A percentile compares a stretch with the other conserved stretches of the same genome.
Evolutionary conservation across 768 basidiomycete genomes (phyloP).

Genomic region (Amanita pallidorosea): DNA sequence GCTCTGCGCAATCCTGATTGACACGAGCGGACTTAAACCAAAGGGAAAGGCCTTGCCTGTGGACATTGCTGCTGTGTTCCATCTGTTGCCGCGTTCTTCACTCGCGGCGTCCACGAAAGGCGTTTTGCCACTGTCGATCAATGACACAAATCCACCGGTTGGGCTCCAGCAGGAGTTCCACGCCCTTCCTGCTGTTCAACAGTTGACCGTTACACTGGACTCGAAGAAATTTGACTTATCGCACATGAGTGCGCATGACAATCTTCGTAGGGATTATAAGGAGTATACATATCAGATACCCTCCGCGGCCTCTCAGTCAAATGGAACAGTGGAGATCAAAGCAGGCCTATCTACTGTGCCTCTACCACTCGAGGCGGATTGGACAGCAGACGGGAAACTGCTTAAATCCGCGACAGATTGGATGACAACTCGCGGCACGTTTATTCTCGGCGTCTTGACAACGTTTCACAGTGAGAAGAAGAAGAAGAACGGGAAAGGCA

Average conservation of each 20-base stretch:
- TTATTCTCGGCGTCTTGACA: constrained; percentile 73
- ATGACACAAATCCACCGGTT: constrained; percentile 5
- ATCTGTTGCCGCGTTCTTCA: constrained; percentile 52
- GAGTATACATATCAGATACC: constrained; percentile 53
- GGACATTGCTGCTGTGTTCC: constrained; percentile 55
- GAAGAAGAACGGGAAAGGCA: constrained; percentile 26
- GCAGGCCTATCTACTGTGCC: constrained; percentile 83
- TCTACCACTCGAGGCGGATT: constrained; percentile 34
- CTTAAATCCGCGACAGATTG: constrained; percentile 35
- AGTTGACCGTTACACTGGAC: constrained; percentile 36
- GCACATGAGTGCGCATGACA: constrained; percentile 58
- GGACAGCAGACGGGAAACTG: constrained; percentile 31
- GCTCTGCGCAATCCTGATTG: constrained; percentile 72
- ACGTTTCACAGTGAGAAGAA: constrained; percentile 37
- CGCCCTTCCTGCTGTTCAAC: constrained; percentile 31
- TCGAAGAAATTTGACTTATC: constrained; percentile 59
- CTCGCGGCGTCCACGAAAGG: constrained; percentile 15
- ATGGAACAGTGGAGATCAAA: constrained; percentile 27
- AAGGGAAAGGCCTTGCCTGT: constrained; percentile 65
- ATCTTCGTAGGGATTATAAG: constrained; percentile 94
- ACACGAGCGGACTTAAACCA: constrained; percentile 70
- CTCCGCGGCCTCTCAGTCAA: constrained; percentile 19
- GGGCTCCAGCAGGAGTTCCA: constrained; percentile 12
- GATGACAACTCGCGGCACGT: constrained; percentile 55
- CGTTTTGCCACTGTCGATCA: constrained; percentile 1